Base-by-base conservation (phyloP, 1,139 yeast species). In the Saccharomyces hybrid region DNA sequence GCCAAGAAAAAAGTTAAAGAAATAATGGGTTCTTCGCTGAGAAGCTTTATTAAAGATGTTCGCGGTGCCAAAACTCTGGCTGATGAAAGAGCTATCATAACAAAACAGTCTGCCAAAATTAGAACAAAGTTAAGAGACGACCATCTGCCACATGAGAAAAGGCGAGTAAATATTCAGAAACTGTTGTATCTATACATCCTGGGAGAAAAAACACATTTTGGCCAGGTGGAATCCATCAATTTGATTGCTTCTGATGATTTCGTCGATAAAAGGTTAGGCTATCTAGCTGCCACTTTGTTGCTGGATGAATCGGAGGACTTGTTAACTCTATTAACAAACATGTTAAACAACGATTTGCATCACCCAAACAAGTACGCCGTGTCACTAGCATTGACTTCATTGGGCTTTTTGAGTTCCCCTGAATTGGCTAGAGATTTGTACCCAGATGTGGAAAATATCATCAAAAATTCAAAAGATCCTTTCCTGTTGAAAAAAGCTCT, bases 161-260 rank as follows among this genome's bases (percentile, higher is more conserved):
- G 97, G 63, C 79, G 97, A 63, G 81, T 82, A 67, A 88, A 88
- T 70, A 90, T 95, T 56, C 87, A 95, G 62, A 95, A 95, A 72
- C 76, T 95, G 63, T 74, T 95, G 50, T 95, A 91, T 66, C 77
- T 95, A 60, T 91, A 90, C 72, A 90, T 95, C 50, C 77, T 95
- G 63, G 99, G 99, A 2, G 99, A 93, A 70, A 88, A 95, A 67
- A 95, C 99, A 5, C 97, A 91, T 70, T 95, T 95, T 69, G 99
- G 99, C 1, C 99, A 95, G 70, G 96, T 95, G 13, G 99, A 95
- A 70, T 91, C 98, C 69, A 80, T 95, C 63, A 95, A 93, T 70
- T 77, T 95, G 61, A 79, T 95, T 57, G 96, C 97, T 0, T 86
- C 96, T 5, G 84, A 90, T 8, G 79, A 85, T 54, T 93, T 89